A percentile compares a stretch with the other conserved stretches of the same genome.
phyloP scores from a whole-genome alignment of 2,329 filamentous ascomycete species.

The Grosmannia clavigera region DNA sequence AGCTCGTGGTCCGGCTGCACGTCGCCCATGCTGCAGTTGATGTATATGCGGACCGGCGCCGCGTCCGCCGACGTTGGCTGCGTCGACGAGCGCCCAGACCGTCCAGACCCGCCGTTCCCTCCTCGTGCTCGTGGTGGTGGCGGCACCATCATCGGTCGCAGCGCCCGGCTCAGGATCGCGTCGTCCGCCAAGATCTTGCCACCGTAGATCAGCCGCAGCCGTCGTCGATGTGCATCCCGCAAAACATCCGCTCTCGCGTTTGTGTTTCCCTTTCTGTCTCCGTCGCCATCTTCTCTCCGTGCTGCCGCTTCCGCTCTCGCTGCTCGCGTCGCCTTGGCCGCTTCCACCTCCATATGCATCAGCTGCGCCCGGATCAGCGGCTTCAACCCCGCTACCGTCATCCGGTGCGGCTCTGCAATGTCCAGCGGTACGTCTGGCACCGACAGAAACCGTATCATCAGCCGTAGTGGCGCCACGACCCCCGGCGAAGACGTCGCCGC shows the following conservation, averaged over 20 bases:
- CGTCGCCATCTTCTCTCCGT: background rate
- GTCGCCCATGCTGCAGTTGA: slow-evolving; percentile 87
- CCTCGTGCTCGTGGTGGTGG: slow-evolving; percentile 17
- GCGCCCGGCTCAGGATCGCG: slow-evolving; percentile 52
- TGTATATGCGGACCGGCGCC: slow-evolving; percentile 50
- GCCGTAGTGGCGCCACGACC: slow-evolving; percentile 44
- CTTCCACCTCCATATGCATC: background rate
- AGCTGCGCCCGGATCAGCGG: slow-evolving; percentile 66
- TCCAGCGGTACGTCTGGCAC: slow-evolving; percentile 74
- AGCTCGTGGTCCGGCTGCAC: slow-evolving; percentile 38
- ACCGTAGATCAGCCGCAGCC: slow-evolving; percentile 79
- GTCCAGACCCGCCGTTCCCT: slow-evolving; percentile 16
- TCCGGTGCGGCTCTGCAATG: slow-evolving; percentile 53
- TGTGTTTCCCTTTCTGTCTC: too few species aligned
- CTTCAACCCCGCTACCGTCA: slow-evolving; percentile 69
- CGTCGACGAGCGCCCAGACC: slow-evolving; percentile 15
- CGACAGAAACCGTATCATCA: slow-evolving; percentile 84
- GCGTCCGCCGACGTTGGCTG: background rate
- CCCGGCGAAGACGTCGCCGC: background rate
- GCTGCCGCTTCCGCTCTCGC: slow-evolving; percentile 13
- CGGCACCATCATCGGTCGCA: slow-evolving; percentile 51
- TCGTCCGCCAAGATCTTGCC: slow-evolving; percentile 75
- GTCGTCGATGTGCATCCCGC: slow-evolving; percentile 35
- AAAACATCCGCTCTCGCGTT: background rate
- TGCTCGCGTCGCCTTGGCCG: slow-evolving; percentile 30